These are phyloP conservation scores for Sistotremastrum suecicum DNA, from an alignment of 768 basidiomycete genomes.

Conservation along the genomic window DNA sequence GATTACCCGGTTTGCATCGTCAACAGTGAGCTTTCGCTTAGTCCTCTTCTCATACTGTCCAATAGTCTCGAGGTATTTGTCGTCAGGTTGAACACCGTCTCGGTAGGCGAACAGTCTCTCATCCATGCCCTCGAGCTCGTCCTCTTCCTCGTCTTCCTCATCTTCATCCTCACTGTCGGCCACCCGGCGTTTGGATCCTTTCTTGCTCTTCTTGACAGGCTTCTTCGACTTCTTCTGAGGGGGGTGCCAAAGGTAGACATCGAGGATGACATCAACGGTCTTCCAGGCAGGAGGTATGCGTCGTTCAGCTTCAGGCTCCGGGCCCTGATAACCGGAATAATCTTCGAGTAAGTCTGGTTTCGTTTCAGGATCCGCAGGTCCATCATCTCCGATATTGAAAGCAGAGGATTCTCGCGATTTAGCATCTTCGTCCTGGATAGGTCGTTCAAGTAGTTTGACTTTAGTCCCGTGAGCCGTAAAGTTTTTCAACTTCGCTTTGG, in stretches of 20 bases:
- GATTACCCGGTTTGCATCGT: conserved; percentile 46
- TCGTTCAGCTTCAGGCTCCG: conserved; percentile 56
- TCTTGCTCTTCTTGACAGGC: conserved; percentile 13
- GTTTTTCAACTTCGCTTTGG: conserved; percentile 53
- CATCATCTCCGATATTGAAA: conserved; percentile 30
- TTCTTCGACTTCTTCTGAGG: conserved; percentile 17
- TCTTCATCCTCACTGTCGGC: conserved; percentile 13
- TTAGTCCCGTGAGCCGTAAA: conserved; percentile 60
- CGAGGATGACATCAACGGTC: conserved; percentile 84
- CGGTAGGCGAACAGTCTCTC: conserved; percentile 27
- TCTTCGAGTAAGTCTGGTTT: conserved; percentile 17
- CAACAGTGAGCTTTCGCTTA: conserved; percentile 24
- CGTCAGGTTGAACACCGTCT: conserved; percentile 51
- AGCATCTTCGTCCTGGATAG: conserved; percentile 20
- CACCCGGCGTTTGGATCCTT: background rate
- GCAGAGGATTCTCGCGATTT: conserved; percentile 10
- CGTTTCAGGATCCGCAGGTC: conserved; percentile 19
- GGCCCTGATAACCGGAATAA: conserved; percentile 12
- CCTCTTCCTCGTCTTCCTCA: conserved; percentile 13
- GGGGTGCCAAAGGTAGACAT: conserved; percentile 49
- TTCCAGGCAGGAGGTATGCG: conserved; percentile 74
- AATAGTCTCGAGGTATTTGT: conserved; percentile 38
- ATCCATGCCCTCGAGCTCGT: conserved; percentile 17
- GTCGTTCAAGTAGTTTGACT: conserved; percentile 45
- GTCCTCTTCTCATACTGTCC: conserved; percentile 44